Base-by-base conservation (phyloP, 768 basidiomycete genomes). In the Mrakia gelida region DNA sequence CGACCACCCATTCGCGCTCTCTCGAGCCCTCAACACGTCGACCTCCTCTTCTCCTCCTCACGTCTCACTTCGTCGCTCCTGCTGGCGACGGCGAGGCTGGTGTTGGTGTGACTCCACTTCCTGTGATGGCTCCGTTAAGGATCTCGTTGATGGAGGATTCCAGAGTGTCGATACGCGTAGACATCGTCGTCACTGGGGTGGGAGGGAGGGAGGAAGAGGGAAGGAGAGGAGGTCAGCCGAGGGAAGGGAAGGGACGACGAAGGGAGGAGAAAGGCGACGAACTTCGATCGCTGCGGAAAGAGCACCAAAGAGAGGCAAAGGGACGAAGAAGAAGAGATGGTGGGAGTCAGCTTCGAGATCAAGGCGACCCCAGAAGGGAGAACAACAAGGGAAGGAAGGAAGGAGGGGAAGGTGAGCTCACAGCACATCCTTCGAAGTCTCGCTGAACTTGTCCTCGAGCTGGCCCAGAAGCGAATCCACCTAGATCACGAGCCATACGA, bases 381-480 rank as follows among this genome's bases (percentile, higher is more conserved):
- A 54, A 28, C 13, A 23, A 23, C 43, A 15, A 34, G 38, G 32
- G 65, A 41, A 41, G 65, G 30, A 54, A 73, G 45, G 32, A n/a
- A 23, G 9, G 63, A 45, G 45, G 45, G 45, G 45, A 45, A 10
- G 45, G 15, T 10, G 45, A 32, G 62, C 75, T 52, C 76, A 77
- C 76, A 77, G 45, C 16, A 77, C 76, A 28, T 77, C 76, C 15
- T 71, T 71, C 45, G 67, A 71, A 28, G 68, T 77, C 62, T 77
- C 76, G 54, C 61, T 56, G 41, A 72, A 77, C 70, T 77, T 77
- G 76, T 77, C 76, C 43, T 77, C 76, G n/a, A 77, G 70, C 49
- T 77, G 76, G 15, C 67, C 70, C 10, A 77, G 70, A n/a, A 77
- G 54, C 18, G 76, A 62, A 26, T 77, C 76, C 28, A 77, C 71